These are phyloP conservation scores for Colletotrichum plurivorum DNA, from an alignment of 2,329 filamentous ascomycete genomes.

Conservation along the genomic window DNA sequence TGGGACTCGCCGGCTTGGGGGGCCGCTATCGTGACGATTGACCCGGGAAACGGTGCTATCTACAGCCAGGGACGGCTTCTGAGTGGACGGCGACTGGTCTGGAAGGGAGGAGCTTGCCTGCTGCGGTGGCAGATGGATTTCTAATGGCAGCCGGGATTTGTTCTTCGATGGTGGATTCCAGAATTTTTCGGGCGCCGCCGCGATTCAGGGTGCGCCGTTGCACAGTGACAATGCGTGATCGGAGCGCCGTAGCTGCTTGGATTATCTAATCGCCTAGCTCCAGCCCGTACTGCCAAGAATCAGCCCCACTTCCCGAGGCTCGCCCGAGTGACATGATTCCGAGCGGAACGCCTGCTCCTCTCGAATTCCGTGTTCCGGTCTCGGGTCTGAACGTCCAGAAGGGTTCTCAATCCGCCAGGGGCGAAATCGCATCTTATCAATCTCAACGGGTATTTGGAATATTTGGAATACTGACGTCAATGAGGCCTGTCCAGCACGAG, in stretches of 20 bases:
- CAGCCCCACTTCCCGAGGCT: constrained; percentile 37
- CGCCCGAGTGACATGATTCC: constrained; percentile 30
- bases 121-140: constrained; percentile 21
- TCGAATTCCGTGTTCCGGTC: constrained; percentile 22
- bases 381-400: constrained; percentile 25
- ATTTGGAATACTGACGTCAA: constrained; percentile 27
- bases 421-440: constrained; percentile 17
- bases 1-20: background rate
- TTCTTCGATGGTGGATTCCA: constrained; percentile 35
- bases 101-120: constrained; percentile 6
- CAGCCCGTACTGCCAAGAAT: background rate
- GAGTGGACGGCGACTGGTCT: constrained; percentile 27
- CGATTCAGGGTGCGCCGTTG: constrained; percentile 29
- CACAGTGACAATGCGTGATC: constrained; percentile 20
- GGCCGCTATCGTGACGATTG: constrained; percentile 28
- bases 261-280: constrained; percentile 34
- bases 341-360: constrained; percentile 26
- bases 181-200: constrained; percentile 30
- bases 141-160: constrained; percentile 36
- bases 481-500: background rate
- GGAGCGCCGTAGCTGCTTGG: constrained; percentile 4
- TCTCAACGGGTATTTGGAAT: background rate
- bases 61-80: constrained; percentile 15
- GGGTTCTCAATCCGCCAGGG: constrained; percentile 18
- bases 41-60: background rate